phyloP scores from a whole-genome alignment of 306 rosid species.

The Lathyrus aphaca region DNA sequence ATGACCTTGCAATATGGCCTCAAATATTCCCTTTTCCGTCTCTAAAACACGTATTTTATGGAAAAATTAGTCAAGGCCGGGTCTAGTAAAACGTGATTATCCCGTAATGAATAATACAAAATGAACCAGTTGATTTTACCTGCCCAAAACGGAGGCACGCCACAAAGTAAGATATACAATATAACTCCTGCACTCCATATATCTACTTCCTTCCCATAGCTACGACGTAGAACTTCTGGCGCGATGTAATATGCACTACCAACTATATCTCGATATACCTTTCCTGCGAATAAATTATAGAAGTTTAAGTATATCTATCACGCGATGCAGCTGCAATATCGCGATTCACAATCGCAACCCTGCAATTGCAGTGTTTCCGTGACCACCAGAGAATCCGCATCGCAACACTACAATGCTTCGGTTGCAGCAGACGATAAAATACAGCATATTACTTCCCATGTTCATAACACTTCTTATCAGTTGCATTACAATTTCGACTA shows the following conservation, averaged over 20 bases:
- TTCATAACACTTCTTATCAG: background rate
- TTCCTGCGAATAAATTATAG: conserved; percentile 55
- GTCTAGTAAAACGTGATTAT: conserved; percentile 18
- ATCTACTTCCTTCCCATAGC: conserved; percentile 82
- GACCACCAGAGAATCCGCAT: background rate
- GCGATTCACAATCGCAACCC: background rate
- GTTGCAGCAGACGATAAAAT: background rate
- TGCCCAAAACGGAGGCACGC: conserved; percentile 97
- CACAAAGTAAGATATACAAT: conserved; percentile 76
- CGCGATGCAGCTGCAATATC: background rate
- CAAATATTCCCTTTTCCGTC: conserved; percentile 87
- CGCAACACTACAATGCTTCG: background rate
- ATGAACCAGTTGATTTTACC: conserved; percentile 52
- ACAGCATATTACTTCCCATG: background rate
- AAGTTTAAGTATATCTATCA: background rate
- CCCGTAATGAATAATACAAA: background rate
- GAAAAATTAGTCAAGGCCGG: conserved; percentile 28
- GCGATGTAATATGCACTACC: conserved; percentile 95
- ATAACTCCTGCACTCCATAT: conserved; percentile 92
- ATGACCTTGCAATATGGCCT: conserved; percentile 72
- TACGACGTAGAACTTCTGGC: conserved; percentile 78
- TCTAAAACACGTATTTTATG: conserved; percentile 50
- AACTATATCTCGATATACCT: conserved; percentile 71
- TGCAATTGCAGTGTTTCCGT: background rate
- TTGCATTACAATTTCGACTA: background rate